Evolutionary conservation across 331 rosid genomes (phyloP).

Genomic region (Quercus tomentella): DNA sequence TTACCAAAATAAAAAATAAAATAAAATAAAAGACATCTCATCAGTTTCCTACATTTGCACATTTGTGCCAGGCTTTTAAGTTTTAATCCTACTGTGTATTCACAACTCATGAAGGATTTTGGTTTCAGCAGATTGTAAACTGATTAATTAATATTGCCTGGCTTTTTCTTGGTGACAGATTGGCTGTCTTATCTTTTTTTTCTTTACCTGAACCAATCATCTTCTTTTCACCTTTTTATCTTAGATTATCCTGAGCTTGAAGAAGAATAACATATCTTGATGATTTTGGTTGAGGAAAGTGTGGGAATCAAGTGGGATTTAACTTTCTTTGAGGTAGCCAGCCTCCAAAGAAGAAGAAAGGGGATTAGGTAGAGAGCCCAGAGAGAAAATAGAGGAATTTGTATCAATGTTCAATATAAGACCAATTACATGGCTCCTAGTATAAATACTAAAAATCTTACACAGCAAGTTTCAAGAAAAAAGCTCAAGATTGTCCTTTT

Average conservation of each 20-base stretch:
- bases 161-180: constrained; percentile 7
- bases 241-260: neutral
- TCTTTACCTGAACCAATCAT: neutral
- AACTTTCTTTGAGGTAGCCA: too few relatives aligned
- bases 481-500: too few relatives aligned
- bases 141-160: neutral
- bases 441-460: too few relatives aligned
- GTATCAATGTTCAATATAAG: too few relatives aligned
- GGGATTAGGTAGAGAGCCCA: too few relatives aligned
- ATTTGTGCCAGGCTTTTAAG: neutral
- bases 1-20: too few relatives aligned
- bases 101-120: constrained; percentile 6
- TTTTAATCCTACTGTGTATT: constrained; percentile 1
- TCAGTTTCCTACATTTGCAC: neutral
- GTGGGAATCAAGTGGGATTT: too few relatives aligned
- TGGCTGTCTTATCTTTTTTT: neutral
- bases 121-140: constrained; percentile 5
- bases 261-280: constrained; percentile 1
- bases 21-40: neutral
- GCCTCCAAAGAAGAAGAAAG: too few relatives aligned
- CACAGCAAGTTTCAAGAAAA: too few relatives aligned
- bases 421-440: too few relatives aligned
- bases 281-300: too few relatives aligned
- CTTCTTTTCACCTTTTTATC: neutral
- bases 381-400: too few relatives aligned